Evolutionary conservation across 139 green algal species (phyloP), one percentile per base, ranked within the genome.

Genomic region (Parachlorella kessleri): DNA sequence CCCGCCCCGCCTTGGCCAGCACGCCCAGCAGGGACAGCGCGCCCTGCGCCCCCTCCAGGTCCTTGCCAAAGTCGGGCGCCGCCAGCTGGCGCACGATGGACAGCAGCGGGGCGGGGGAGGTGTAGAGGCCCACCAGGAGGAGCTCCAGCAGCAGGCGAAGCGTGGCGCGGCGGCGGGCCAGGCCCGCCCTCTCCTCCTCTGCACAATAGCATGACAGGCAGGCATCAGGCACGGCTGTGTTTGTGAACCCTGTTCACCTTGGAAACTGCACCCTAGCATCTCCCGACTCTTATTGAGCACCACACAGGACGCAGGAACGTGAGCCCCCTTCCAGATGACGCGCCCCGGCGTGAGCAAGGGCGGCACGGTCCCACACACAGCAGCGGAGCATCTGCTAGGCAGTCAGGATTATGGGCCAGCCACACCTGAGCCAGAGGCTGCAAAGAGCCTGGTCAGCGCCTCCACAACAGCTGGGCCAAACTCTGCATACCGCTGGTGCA

Each of bases 111-210:
- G 39, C 55, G 36, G 83, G 36, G 24, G 92, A 81, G 4, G 64
- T 65, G 66, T 85, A 79, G 70, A 98, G 77, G 2, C 96, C 95
- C 35, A 76, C 78, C 41, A 94, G 76, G 70, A 92, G 79, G 53
- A 99, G 87, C 82, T 99, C 96, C n/a, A 83, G 75, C 39, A 97
- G 84, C 84, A 99, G 84, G 42, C 94, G 89, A 72, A 99, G 85
- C 23, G 73, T 79, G 1, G 82, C 79, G 8, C 96, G 88, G 76
- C 90, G 85, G 14, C 89, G 86, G 3, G 77, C 72, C 30, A 82
- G 30, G 6, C 79, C 68, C 2, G 70, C 66, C 18, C 84, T 79
- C 4, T 93, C 85, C 24, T 93, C 90, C 26, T 92, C 92, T 74
- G 78, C 78, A 37, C 26, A 59, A 18, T 14, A 59, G 48, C n/a